These are phyloP conservation scores for Entelexis paramagnoliae DNA, from an alignment of 1,139 yeast genomes.

Conservation along the genomic window DNA sequence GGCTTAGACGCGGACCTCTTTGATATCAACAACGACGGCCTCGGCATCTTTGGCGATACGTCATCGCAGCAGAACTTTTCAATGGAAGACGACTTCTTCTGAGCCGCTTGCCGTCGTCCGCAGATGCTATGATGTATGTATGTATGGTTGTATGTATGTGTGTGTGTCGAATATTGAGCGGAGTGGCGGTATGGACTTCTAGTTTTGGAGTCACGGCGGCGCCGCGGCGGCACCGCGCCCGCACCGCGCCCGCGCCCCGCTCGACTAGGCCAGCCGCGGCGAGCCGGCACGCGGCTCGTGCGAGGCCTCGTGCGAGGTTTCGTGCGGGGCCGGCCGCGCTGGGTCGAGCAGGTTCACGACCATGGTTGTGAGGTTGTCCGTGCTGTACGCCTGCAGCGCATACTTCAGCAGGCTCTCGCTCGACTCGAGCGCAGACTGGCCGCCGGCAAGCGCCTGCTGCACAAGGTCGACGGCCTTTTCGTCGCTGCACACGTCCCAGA, in stretches of 20 bases:
- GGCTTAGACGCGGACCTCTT: not conserved
- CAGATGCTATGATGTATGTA: too few species aligned
- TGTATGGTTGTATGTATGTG: too few species aligned
- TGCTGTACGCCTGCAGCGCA: conserved; percentile 71
- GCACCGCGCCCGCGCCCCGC: too few species aligned
- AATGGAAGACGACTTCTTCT: conserved; percentile 1
- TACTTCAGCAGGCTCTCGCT: conserved; percentile 57
- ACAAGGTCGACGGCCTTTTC: conserved; percentile 54
- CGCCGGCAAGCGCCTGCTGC: conserved; percentile 37
- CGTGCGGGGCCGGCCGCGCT: not conserved
- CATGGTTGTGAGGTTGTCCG: conserved; percentile 93
- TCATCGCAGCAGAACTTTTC: not conserved
- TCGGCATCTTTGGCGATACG: not conserved
- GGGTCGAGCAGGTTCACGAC: conserved; percentile 42
- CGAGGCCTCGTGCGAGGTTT: not conserved
- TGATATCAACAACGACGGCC: not conserved
- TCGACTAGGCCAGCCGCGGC: too few species aligned
- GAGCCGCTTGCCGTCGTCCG: too few species aligned
- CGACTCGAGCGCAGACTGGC: conserved; percentile 34
- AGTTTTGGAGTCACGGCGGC: too few species aligned
- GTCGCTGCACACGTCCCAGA: conserved; percentile 83
- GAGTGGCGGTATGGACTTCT: too few species aligned
- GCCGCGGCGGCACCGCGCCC: too few species aligned
- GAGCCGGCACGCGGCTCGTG: too few species aligned
- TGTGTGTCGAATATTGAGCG: too few species aligned